Evolutionary conservation across 805 yeast genomes (phyloP), one percentile per base, ranked within the genome.

Genomic region (Pichia paraexigua): DNA sequence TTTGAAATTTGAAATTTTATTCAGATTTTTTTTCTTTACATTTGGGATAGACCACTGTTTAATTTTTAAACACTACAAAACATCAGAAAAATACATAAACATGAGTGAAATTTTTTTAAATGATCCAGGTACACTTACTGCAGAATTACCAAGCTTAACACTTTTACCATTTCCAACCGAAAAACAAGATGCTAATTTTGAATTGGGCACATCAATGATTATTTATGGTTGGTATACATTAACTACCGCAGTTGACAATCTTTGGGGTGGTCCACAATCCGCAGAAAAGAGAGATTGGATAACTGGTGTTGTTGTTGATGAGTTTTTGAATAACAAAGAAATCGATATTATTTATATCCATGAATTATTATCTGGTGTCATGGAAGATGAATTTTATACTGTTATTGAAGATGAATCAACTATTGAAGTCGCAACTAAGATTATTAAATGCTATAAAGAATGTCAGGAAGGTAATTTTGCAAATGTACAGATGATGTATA

Each of bases 231-330:
- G 99, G 99, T 94, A 90, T 53, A 90, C 86, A 24, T 71, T 94
- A 48, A 76, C 79, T 45, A 85, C 87, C 1, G 99, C 99, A 0
- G 98, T 94, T 11, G 95, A 81, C 7, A 89, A 87, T 65, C 73
- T 76, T 30, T 94, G 99, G 98, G 99, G 99, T 53, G 99, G 99
- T 1, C 82, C 96, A 15, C 86, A 87, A 37, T 84, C 95, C 15
- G 80, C 77, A 0, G 97, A 87, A 40, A 94, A 94, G 67, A 77
- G 99, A 63, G 99, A 94, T 65, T 94, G 99, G 99, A 77, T 92
- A 56, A 80, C 87, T 5, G 95, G 88, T 5, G 71, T 87, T 15
- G 79, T 92, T 2, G 78, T 90, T 28, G 97, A 89, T 37, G 73
- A 90, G 49, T 94, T 92, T 63, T 73, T 67, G 43, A 71, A 72